Evolutionary conservation across 2,329 filamentous ascomycete genomes (phyloP).

Genomic region (Magnaporthiopsis incrustans): DNA sequence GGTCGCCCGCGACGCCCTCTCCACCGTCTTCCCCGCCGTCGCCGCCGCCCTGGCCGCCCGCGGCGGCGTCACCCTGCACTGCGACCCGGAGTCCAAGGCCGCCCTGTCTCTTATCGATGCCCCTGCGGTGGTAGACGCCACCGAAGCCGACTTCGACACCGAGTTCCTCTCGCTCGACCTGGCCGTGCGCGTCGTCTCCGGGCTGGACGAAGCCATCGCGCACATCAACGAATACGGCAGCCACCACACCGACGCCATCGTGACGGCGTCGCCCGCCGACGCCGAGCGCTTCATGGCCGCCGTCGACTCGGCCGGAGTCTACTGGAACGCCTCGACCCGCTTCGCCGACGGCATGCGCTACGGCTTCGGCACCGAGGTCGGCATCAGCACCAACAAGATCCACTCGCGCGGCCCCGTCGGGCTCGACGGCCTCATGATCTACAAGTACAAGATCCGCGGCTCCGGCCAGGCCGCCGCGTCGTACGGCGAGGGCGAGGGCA

Average conservation of each 20-base stretch:
- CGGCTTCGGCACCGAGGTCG: conserved; percentile 95
- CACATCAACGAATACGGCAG: conserved; percentile 93
- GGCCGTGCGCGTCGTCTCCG: conserved; percentile 70
- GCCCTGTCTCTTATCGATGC: conserved; percentile 45
- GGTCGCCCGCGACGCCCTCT: conserved; percentile 63
- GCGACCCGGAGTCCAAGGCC: conserved; percentile 61
- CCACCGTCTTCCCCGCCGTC: conserved; percentile 59
- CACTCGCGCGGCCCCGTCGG: conserved; percentile 90
- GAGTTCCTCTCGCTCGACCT: conserved; percentile 83
- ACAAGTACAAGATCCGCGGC: conserved; percentile 89
- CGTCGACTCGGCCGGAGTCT: conserved; percentile 85
- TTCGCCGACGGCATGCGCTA: conserved; percentile 97
- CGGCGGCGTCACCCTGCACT: conserved; percentile 76
- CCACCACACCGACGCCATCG: conserved; percentile 87
- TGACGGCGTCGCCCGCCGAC: conserved; percentile 59
- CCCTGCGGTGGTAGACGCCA: conserved; percentile 51
- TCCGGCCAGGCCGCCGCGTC: conserved; percentile 72
- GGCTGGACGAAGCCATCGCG: conserved; percentile 61
- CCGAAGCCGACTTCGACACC: conserved; percentile 68
- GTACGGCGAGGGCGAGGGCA: conserved; percentile 59
- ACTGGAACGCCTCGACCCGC: conserved; percentile 93
- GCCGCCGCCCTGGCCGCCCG: conserved; percentile 66
- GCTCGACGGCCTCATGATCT: conserved; percentile 89
- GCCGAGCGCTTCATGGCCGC: conserved; percentile 78
- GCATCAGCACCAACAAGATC: conserved; percentile 98